Percentiles rank a stretch among this genome's conserved stretches.
Evolutionary conservation across 176 grass and related monocot genomes (phyloP).

Genomic region (Ensete ventricosum): DNA sequence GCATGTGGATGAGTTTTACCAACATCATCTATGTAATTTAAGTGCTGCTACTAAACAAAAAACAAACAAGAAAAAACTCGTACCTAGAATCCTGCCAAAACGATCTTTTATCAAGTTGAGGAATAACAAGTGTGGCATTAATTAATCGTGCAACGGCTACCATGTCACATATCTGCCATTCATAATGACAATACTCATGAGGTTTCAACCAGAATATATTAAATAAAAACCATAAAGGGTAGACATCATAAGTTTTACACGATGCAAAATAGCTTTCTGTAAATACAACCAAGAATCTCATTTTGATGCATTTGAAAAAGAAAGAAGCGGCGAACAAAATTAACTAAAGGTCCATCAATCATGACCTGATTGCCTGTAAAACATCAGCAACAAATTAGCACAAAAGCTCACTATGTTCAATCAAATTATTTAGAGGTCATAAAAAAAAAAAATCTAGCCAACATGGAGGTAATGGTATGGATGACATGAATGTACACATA

Average conservation of each 20-base stretch:
- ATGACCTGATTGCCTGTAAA: neutral
- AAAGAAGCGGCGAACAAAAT: neutral
- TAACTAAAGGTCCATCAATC: neutral
- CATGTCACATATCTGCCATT: conserved; percentile 81
- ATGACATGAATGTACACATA: no score
- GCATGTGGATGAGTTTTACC: neutral
- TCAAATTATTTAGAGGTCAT: no score
- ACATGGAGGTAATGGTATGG: no score
- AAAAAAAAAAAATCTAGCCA: no score
- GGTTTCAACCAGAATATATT: neutral
- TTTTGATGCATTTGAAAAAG: neutral
- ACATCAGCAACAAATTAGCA: no score
- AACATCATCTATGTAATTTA: neutral
- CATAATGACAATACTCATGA: neutral
- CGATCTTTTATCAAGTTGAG: conserved; percentile 93
- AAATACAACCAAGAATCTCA: neutral
- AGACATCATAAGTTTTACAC: neutral
- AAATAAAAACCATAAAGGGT: neutral
- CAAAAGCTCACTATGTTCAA: no score
- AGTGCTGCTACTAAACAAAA: neutral
- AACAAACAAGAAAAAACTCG: neutral
- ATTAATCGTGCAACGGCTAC: conserved; percentile 72
- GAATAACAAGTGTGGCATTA: conserved; percentile 82
- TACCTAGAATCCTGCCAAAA: conserved; percentile 94
- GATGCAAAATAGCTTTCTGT: neutral